phyloP scores from a whole-genome alignment of 1,284 basidiomycete species.

The Apiotrichum sp. region DNA sequence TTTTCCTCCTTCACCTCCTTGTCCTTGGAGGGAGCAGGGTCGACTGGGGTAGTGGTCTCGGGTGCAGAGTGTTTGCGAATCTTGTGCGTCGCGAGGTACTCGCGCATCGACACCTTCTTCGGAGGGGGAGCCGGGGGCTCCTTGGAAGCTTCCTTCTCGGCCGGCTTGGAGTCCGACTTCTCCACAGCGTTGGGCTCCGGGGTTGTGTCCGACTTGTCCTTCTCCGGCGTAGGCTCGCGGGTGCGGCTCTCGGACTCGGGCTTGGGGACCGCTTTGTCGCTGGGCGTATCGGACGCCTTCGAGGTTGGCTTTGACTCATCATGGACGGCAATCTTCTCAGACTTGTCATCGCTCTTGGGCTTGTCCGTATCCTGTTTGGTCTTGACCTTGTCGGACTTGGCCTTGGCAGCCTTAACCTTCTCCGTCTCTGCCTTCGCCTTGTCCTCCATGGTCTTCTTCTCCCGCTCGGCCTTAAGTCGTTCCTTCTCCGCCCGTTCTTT shows the following conservation, averaged over 20 bases:
- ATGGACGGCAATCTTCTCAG: neutral
- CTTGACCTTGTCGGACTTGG: too few relatives aligned
- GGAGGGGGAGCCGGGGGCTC: constrained; percentile 17
- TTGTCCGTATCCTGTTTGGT: neutral
- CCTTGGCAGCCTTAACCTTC: neutral
- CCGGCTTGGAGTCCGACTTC: neutral
- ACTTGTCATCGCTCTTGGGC: neutral
- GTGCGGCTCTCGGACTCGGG: neutral
- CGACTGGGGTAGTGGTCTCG: neutral
- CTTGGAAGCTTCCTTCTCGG: neutral
- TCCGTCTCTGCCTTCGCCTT: neutral
- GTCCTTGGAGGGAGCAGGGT: neutral
- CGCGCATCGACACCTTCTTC: constrained; percentile 37
- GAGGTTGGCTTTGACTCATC: neutral
- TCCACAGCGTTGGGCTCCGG: neutral
- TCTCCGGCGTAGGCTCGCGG: too few relatives aligned
- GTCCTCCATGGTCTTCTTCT: neutral
- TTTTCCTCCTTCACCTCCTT: neutral
- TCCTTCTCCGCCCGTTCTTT: neutral
- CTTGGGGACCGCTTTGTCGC: neutral
- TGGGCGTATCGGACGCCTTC: constrained; percentile 1
- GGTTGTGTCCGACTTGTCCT: too few relatives aligned
- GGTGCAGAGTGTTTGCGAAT: constrained; percentile 25
- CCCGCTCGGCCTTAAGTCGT: neutral
- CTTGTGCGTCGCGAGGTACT: constrained; percentile 37